Base-by-base conservation (phyloP, 2,329 filamentous ascomycete genomes). In the Sporothrix humicola region DNA sequence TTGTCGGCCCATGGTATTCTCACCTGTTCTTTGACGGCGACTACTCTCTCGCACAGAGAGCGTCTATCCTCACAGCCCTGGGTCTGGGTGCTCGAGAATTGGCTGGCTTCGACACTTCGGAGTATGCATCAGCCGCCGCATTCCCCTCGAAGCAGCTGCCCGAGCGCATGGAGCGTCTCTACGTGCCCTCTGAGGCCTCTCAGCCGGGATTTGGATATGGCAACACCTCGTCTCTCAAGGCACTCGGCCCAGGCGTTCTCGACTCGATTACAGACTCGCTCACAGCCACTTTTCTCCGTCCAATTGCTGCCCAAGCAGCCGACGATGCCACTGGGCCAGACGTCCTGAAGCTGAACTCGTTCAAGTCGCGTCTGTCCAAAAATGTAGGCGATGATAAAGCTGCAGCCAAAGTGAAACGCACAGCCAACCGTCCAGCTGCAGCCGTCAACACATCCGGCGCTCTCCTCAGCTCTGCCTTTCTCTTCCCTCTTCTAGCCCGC, bases 21-120 rank as follows among this genome's bases (percentile, higher is more conserved):
- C 90, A 91, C 73, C 92, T 92, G 0, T 97, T 96, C 80, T 98
- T 98, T 80, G 91, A 94, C 58, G 95, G 95, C 17, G 96, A 99
- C 79, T 95, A 96, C 81, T 97, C 95, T 0, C 84, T 98, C 52
- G 89, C 91, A 0, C 95, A 98, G 80, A 88, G 96, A 54, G 93
- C 92, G 8, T 89, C 92, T 0, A 87, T 98, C 52, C 90, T 99
- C 71, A 91, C 93, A 23, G 91, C 93, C 0, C 84, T 99, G 3
- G 95, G 95, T 0, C 84, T 99, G 0, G 89, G 92, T 44, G 93
- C 93, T 1, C 89, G 95, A 74, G 95, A 98, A 81, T 82, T 99
- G 10, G 93, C 94, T 1, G 95, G 96, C 0, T 89, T 93, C 76
- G 90, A 92, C 65, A 83, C 84, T 1, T 88, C 87, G 0, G 84